Conservation (phyloP, 2,329 filamentous ascomycete genomes). For the Stylonectria norvegica region DNA sequence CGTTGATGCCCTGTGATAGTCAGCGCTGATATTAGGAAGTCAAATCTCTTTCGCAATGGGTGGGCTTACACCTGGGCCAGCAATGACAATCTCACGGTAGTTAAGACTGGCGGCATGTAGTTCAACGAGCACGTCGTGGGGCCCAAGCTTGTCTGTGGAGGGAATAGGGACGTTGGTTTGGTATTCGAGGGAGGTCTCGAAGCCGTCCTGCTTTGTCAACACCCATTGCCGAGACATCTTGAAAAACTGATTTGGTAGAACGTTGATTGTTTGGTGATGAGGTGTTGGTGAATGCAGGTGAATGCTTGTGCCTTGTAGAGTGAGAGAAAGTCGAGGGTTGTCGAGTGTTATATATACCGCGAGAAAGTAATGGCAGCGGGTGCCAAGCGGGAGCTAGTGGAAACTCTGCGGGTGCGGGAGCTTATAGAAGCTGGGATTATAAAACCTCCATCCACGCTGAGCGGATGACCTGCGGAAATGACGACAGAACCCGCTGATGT, state of each 20-base stretch:
- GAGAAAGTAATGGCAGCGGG: neutral
- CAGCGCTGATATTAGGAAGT: neutral
- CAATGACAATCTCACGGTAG: slow-evolving; percentile 46
- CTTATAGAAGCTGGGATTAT: too few species aligned
- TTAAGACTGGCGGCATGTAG: slow-evolving; percentile 48
- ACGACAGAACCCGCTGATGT: neutral
- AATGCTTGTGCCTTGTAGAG: neutral
- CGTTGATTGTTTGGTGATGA: too few species aligned
- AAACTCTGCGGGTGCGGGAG: slow-evolving; percentile 1
- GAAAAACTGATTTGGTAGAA: neutral
- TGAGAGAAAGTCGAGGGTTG: neutral
- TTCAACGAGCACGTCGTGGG: slow-evolving; percentile 60
- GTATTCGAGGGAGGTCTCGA: slow-evolving; percentile 33
- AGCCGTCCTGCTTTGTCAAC: slow-evolving; percentile 32
- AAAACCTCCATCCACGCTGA: too few species aligned
- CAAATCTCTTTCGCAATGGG: too few species aligned
- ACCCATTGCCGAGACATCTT: slow-evolving; percentile 33
- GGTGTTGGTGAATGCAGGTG: too few species aligned
- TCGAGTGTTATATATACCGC: slow-evolving; percentile 8
- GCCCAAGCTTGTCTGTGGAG: slow-evolving; percentile 39
- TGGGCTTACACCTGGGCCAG: slow-evolving; percentile 28
- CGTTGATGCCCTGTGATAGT: slow-evolving; percentile 15
- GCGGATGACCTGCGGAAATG: too few species aligned
- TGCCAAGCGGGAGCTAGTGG: slow-evolving; percentile 7
- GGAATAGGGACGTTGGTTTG: slow-evolving; percentile 21